phyloP scores from a whole-genome alignment of 2,329 filamentous ascomycete genomes.

The Grosmannia serpens region DNA sequence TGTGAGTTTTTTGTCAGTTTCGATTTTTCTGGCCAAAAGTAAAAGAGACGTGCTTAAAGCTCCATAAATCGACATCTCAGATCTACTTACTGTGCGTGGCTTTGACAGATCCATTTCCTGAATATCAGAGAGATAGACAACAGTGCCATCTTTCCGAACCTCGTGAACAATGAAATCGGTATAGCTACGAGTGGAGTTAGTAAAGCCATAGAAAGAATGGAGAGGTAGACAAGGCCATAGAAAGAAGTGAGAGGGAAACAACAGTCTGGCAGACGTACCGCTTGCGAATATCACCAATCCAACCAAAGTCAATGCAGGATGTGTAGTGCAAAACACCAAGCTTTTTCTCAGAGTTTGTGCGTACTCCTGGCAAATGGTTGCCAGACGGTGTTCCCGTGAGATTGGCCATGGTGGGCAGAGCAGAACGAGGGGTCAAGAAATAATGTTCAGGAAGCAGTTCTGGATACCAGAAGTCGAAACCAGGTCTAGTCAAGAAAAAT shows the following conservation, averaged over 20 bases:
- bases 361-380: slow-evolving; percentile 17
- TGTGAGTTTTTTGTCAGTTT: neutral
- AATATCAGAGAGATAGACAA: slow-evolving; percentile 52
- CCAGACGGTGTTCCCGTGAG: slow-evolving; percentile 1
- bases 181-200: slow-evolving; percentile 39
- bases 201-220: slow-evolving; percentile 2
- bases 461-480: neutral
- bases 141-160: slow-evolving; percentile 62
- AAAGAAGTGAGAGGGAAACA: neutral
- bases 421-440: neutral
- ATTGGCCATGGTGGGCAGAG: slow-evolving; percentile 5
- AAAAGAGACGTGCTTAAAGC: neutral
- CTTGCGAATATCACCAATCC: slow-evolving; percentile 32
- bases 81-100: neutral
- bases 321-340: slow-evolving; percentile 31
- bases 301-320: slow-evolving; percentile 26
- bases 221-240: neutral
- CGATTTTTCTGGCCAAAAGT: neutral
- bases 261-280: slow-evolving; percentile 21
- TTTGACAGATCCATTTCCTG: neutral
- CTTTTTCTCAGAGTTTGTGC: slow-evolving; percentile 19
- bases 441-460: neutral
- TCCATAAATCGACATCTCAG: neutral
- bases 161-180: slow-evolving; percentile 92
- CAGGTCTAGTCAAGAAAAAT: neutral